Conservation (phyloP, 768 basidiomycete species). For the Coprinellus micaceus region DNA sequence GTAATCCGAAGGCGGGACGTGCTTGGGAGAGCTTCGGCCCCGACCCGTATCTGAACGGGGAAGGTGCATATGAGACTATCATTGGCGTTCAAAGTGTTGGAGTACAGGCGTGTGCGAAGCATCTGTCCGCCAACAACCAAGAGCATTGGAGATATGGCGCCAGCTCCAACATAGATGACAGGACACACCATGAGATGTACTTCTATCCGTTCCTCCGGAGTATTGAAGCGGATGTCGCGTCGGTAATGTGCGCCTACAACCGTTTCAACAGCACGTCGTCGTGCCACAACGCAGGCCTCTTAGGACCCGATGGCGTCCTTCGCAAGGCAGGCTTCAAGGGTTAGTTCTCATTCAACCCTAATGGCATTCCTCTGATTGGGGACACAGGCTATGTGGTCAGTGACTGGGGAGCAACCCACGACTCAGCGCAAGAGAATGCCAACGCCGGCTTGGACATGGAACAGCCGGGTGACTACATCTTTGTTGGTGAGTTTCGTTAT, state of each 20-base stretch:
- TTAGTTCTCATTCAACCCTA: conserved; percentile 7
- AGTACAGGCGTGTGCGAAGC: conserved; percentile 58
- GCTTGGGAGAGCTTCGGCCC: conserved; percentile 53
- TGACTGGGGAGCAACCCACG: conserved; percentile 52
- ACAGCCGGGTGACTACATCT: conserved; percentile 46
- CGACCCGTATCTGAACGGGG: conserved; percentile 63
- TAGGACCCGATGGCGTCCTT: conserved; percentile 40
- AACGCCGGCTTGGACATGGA: conserved; percentile 51
- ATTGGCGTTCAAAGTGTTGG: conserved; percentile 57
- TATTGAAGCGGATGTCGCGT: conserved; percentile 48
- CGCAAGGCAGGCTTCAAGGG: conserved; percentile 43
- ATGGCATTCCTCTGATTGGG: background rate
- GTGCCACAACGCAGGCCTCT: conserved; percentile 53
- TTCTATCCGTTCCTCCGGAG: conserved; percentile 48
- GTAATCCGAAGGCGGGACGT: conserved; percentile 48
- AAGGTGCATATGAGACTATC: conserved; percentile 57
- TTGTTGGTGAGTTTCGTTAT: conserved; percentile 32
- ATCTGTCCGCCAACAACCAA: conserved; percentile 47
- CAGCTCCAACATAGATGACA: conserved; percentile 50
- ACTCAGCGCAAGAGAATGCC: conserved; percentile 42
- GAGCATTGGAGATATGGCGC: conserved; percentile 50
- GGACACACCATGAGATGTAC: conserved; percentile 53
- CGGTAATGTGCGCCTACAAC: conserved; percentile 54
- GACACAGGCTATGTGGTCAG: conserved; percentile 43
- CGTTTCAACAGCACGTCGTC: conserved; percentile 59